phyloP scores from a whole-genome alignment of 108 stramenopile species.

The Nitzschia sp. region DNA sequence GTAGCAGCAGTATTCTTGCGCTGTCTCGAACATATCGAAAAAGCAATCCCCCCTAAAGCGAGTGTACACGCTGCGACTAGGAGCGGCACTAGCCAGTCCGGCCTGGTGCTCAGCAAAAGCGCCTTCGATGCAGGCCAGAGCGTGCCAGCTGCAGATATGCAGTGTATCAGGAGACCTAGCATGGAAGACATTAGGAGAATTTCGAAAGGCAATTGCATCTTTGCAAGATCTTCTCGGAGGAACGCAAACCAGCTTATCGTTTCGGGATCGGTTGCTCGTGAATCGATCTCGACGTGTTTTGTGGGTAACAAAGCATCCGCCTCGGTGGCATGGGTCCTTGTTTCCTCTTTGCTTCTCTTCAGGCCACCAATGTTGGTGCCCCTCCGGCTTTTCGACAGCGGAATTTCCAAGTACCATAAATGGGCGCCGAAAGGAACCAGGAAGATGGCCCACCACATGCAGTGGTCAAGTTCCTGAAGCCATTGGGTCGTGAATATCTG shows the following conservation, averaged over 20 bases:
- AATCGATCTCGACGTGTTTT: not conserved
- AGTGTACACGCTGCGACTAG: not conserved
- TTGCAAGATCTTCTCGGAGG: not conserved
- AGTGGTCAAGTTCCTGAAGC: not conserved
- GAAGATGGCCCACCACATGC: not conserved
- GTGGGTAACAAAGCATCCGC: constrained; percentile 1
- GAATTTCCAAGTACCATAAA: constrained; percentile 4
- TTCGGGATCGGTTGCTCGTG: not conserved
- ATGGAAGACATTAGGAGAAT: not conserved
- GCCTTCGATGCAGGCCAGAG: not conserved
- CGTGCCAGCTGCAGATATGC: not conserved
- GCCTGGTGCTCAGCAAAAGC: not conserved
- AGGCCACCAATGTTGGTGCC: not conserved
- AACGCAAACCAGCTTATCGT: not conserved
- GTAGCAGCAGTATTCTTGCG: not conserved
- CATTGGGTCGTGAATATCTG: not conserved
- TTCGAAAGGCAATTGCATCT: not conserved
- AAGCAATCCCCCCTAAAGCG: not conserved
- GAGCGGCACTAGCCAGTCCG: not conserved
- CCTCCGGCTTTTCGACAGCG: not conserved
- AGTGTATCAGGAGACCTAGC: not conserved
- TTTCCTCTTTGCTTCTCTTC: not conserved
- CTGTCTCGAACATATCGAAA: not conserved
- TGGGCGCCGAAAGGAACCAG: not conserved
- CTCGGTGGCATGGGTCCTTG: not conserved